These are phyloP conservation scores for Phytophthora syringae DNA, from an alignment of 352 stramenopile species.

Conservation along the genomic window DNA sequence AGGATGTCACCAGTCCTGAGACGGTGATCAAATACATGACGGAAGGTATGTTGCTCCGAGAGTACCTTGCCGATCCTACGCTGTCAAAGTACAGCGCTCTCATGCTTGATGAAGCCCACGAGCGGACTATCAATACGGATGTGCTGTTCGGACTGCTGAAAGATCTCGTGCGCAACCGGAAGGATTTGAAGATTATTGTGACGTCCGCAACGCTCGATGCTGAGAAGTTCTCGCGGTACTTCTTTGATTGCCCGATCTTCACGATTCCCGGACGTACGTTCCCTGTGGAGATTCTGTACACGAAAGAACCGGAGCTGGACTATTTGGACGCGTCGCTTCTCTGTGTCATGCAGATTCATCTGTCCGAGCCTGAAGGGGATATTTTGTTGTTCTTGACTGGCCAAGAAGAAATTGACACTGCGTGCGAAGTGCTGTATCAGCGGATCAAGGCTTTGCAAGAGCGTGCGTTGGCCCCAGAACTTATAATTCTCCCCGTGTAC, in stretches of 20 bases:
- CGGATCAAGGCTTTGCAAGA: constrained; percentile 97
- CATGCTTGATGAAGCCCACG: constrained; percentile 99
- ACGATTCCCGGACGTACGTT: constrained; percentile 98
- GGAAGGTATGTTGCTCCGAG: constrained; percentile 99
- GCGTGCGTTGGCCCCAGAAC: constrained; percentile 93
- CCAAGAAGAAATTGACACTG: constrained; percentile 99
- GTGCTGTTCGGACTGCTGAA: constrained; percentile 98
- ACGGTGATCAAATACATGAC: constrained; percentile 99
- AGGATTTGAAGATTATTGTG: constrained; percentile 92
- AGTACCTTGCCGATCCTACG: constrained; percentile 97
- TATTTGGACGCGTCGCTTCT: constrained; percentile 98
- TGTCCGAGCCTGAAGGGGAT: constrained; percentile 97
- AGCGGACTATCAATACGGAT: constrained; percentile 98
- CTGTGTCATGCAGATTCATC: constrained; percentile 99
- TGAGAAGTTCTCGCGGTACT: constrained; percentile 98
- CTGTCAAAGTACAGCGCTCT: constrained; percentile 95
- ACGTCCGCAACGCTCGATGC: constrained; percentile 97
- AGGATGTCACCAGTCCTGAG: constrained; percentile 85
- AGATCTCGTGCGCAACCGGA: constrained; percentile 82
- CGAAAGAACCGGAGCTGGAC: constrained; percentile 98
- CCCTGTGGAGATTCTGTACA: constrained; percentile 98
- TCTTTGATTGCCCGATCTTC: constrained; percentile 98
- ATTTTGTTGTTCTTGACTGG: constrained; percentile 99
- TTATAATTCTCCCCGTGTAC: constrained; percentile 99
- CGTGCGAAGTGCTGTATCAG: constrained; percentile 97